These are phyloP conservation scores for Thecaphora frezii DNA, from an alignment of 1,284 basidiomycete species.

Conservation along the genomic window DNA sequence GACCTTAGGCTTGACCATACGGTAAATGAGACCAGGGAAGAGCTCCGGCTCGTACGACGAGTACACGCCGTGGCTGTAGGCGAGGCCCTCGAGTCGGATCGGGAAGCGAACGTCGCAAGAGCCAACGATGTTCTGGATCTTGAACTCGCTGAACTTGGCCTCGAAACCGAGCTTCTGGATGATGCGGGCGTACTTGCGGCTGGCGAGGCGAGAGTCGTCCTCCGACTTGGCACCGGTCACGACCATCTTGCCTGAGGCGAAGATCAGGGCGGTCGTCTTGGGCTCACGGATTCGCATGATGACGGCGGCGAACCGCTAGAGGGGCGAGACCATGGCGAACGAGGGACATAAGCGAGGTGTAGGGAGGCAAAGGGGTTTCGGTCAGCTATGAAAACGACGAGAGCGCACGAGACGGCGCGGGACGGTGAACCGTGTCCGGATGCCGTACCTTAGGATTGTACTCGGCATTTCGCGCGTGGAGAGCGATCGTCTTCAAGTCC, in stretches of 20 bases:
- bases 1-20: conserved; percentile 99
- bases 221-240: conserved; percentile 99
- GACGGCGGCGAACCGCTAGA: conserved; percentile 97
- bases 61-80: conserved; percentile 97
- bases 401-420: no score
- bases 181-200: conserved; percentile 97
- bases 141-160: conserved; percentile 99
- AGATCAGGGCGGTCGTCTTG: conserved; percentile 98
- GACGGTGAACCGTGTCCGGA: no score
- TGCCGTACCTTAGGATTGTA: conserved; percentile 90
- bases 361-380: no score
- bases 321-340: conserved; percentile 8
- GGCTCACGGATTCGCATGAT: conserved; percentile 99
- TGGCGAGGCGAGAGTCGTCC: conserved; percentile 93
- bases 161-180: conserved; percentile 99
- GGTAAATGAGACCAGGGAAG: conserved; percentile 98
- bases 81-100: conserved; percentile 94
- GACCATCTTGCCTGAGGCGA: conserved; percentile 99
- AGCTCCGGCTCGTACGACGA: conserved; percentile 97
- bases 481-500: conserved; percentile 96
- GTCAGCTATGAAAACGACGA: no score
- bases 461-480: conserved; percentile 97
- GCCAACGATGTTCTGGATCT: conserved; percentile 99
- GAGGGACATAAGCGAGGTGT: background rate
- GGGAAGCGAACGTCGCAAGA: conserved; percentile 97